Conservation (phyloP, 2,329 filamentous ascomycete genomes). For the Blumeriella jaapii region DNA sequence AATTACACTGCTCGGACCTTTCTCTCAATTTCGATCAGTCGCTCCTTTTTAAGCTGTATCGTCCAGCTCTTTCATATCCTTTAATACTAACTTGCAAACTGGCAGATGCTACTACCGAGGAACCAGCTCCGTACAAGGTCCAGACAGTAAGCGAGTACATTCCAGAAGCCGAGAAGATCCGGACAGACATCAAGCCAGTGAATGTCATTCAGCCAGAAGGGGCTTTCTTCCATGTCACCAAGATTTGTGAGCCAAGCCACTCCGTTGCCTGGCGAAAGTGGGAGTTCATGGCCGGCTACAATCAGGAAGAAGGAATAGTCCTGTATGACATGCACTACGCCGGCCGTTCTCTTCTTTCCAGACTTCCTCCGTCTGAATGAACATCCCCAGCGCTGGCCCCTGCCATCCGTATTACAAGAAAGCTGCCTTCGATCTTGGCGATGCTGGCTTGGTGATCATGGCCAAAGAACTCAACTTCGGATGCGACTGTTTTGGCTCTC, state of each 20-base stretch:
- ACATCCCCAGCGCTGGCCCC: constrained; percentile 49
- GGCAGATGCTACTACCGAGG: constrained; percentile 45
- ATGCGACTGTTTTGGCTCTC: constrained; percentile 59
- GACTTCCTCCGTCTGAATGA: constrained; percentile 55
- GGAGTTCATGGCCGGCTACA: constrained; percentile 49
- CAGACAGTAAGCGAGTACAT: constrained; percentile 51
- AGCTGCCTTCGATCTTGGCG: constrained; percentile 58
- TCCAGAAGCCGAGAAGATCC: constrained; percentile 46
- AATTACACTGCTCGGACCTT: too few species aligned
- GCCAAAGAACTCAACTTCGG: constrained; percentile 59
- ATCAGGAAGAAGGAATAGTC: constrained; percentile 53
- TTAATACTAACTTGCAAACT: too few species aligned
- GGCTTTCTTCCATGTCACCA: constrained; percentile 44
- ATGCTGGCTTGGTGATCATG: constrained; percentile 54
- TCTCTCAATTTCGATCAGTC: too few species aligned
- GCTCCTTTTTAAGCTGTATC: too few species aligned
- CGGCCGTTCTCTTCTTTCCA: constrained; percentile 53
- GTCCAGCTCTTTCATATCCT: too few species aligned
- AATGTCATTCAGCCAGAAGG: constrained; percentile 55
- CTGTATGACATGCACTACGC: constrained; percentile 56
- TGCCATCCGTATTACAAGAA: constrained; percentile 59
- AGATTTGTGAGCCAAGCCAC: constrained; percentile 40
- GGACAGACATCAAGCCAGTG: constrained; percentile 51
- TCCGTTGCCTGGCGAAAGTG: constrained; percentile 56
- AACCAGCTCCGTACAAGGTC: constrained; percentile 44